Conservation (phyloP, 805 yeast genomes). For the Wickerhamomyces silvicola region DNA sequence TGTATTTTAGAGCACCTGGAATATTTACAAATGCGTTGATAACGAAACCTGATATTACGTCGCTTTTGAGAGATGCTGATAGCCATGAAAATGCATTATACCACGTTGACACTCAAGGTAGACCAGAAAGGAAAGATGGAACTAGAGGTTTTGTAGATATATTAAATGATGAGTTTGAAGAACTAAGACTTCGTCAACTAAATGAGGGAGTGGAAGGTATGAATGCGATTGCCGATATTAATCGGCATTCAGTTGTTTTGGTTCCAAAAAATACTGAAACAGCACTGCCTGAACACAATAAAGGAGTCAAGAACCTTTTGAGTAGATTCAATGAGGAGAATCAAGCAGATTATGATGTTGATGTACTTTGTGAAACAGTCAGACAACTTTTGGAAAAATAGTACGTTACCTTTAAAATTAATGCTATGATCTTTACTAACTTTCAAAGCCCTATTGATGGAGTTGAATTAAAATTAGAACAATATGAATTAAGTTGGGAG, state of each 20-base stretch:
- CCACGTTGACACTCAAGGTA: slow-evolving; percentile 30
- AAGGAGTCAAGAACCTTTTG: slow-evolving; percentile 27
- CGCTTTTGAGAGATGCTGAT: slow-evolving; percentile 55
- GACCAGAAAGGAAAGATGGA: slow-evolving; percentile 46
- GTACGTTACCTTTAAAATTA: too few relatives aligned
- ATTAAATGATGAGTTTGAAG: slow-evolving; percentile 29
- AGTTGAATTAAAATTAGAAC: slow-evolving; percentile 23
- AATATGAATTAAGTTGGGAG: slow-evolving; percentile 26
- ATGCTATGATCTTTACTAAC: too few relatives aligned
- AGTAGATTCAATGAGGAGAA: slow-evolving; percentile 25
- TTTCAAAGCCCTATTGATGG: slow-evolving; percentile 32
- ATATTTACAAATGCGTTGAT: slow-evolving; percentile 60
- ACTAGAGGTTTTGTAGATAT: slow-evolving; percentile 32
- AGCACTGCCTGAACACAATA: slow-evolving; percentile 11
- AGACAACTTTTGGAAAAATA: slow-evolving; percentile 28
- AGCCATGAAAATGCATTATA: slow-evolving; percentile 45
- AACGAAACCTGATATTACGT: slow-evolving; percentile 44
- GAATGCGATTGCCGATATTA: neutral
- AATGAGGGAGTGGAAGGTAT: slow-evolving; percentile 10
- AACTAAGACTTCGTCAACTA: slow-evolving; percentile 22
- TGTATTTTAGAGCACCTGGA: slow-evolving; percentile 51
- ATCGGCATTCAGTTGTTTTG: slow-evolving; percentile 15
- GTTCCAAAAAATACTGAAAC: slow-evolving; percentile 16
- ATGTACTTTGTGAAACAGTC: slow-evolving; percentile 37
- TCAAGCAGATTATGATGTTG: slow-evolving; percentile 31